Evolutionary conservation across 2,329 filamentous ascomycete genomes (phyloP), one percentile per base, ranked within the genome.

Genomic region (Penicillium concentricum): DNA sequence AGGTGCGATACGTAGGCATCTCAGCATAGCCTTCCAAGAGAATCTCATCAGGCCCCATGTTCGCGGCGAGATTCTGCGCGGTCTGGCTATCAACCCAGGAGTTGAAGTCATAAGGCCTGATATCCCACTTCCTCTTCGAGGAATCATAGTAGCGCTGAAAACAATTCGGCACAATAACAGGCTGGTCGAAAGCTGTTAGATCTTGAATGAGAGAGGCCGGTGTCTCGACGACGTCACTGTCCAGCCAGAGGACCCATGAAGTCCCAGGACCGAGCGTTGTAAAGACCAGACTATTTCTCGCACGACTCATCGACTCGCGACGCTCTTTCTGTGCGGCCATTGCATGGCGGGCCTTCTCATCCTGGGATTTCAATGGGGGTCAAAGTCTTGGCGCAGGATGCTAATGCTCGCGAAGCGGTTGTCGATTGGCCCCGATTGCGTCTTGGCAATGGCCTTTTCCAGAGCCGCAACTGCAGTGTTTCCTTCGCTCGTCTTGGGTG

Each of bases 181-280:
- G 84, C 76, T 94, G 91, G 76, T 97, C 85, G 75, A 95, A 91
- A 9, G 81, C 76, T 3, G 94, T 92, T 20, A 99, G 84, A 71
- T 99, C 94, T 73, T 99, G 91, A 64, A 99, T 96, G 49, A 99
- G 79, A 3, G 86, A 83, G 0, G 86, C 79, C 0, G 93, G 94
- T 5, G 91, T 91, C 78, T 99, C 94, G 65, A 99, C 72, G 61
- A 99, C 89, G 73, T 99, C 94, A 37, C 87, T 84, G 71, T 99
- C 94, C 30, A 99, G 82, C 94, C 94, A 99, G 24, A 99, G 82
- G 34, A 99, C 92, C 94, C 94, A 99, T 0, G 91, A 94, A 0
- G 92, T 97, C 13, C 86, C 84, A 0, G 92, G 92, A 2, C 93
- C 92, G 10, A 99, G 80, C 0, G 93, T 97, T 9, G 94, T 97